Conservation (phyloP, 306 rosid genomes). For the Malus domestica region DNA sequence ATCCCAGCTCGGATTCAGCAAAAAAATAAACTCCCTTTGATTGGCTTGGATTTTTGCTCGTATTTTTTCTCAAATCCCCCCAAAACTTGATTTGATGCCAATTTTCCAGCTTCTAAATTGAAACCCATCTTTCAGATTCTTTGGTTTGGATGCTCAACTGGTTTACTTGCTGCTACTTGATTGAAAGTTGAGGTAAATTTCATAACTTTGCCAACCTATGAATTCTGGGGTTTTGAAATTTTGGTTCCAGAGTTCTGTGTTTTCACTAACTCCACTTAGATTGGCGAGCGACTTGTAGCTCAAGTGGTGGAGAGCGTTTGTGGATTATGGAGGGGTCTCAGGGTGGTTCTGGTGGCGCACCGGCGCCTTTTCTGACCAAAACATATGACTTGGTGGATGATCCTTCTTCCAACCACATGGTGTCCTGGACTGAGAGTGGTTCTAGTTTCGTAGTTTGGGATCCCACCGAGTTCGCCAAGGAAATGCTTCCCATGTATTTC, state of each 20-base stretch:
- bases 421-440: constrained; percentile 33
- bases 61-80: background rate
- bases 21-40: background rate
- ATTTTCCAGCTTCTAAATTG: background rate
- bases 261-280: background rate
- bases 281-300: background rate
- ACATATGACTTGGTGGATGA: constrained; percentile 38
- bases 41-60: background rate
- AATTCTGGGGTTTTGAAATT: background rate
- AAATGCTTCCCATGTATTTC: constrained; percentile 38
- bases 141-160: background rate
- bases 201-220: background rate
- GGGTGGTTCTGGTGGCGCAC: constrained; percentile 22
- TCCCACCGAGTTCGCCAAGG: constrained; percentile 30
- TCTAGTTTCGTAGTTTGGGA: constrained; percentile 38
- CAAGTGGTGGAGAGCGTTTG: background rate
- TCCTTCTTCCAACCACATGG: constrained; percentile 13
- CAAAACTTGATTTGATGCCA: background rate
- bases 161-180: background rate
- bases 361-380: constrained; percentile 36
- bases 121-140: background rate
- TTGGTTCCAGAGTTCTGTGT: background rate
- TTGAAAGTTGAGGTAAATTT: background rate
- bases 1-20: background rate
- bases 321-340: constrained; percentile 24